Evolutionary conservation across 208 protist species (phyloP), one percentile per base, ranked within the genome.

Genomic region (Wallacemonas sp.): DNA sequence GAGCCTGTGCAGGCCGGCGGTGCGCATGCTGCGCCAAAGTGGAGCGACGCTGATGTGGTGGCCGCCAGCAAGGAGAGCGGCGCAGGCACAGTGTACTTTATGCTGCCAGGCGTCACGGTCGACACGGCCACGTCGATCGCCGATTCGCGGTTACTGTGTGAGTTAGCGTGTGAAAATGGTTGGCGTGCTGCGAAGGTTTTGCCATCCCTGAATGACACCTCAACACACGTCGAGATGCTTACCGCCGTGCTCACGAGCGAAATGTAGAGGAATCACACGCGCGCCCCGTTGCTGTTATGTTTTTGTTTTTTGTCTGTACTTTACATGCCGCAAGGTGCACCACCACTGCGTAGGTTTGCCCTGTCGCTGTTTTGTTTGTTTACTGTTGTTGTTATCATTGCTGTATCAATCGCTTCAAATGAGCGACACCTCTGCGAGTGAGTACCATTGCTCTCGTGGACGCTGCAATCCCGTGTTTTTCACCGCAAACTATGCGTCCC

Each of bases 21-120:
- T 19, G 39, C 4, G 17, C 10, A n/a, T n/a, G n/a, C 39, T 6
- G 39, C 4, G 41, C 19, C 15, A 46, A 19, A 46, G n/a, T n/a
- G n/a, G n/a, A n/a, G n/a, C n/a, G n/a, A n/a, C n/a, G n/a, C n/a
- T n/a, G 15, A 12, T 46, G 10, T 6, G 9, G 19, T 19, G 41
- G 19, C 15, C 41, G 9, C 19, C 17, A 8, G 15, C 19, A n/a
- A 17, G 6, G 17, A 5, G 10, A 29, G 45, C 45, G 17, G 45
- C 45, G 24, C 5, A 5, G 24, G 45, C 8, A 71, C 41, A n/a
- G 68, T 68, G 8, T 71, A 69, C 42, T 27, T 79, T 53, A 37
- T 80, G n/a, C 80, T 62, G 38, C 76, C 68, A 1, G 63, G 68
- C 2, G 60, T 76, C 26, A 50, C 66, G 0, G 52, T 83, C 3